A percentile compares a stretch with the other conserved stretches of the same genome.
These are phyloP conservation scores for Sedum album DNA, from an alignment of 164 flowering plant genomes.

Conservation along the genomic window DNA sequence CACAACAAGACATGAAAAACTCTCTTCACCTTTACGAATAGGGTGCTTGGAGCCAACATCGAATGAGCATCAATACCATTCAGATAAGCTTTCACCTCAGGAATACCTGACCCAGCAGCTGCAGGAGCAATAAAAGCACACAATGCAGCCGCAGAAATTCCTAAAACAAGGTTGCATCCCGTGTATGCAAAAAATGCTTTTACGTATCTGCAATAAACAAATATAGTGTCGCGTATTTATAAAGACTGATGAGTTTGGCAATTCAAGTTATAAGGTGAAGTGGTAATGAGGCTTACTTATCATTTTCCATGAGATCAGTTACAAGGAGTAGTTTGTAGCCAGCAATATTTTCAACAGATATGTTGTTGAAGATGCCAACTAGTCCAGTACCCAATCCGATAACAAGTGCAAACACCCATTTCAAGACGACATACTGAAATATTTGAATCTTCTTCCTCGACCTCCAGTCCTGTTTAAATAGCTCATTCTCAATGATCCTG, in stretches of 20 bases:
- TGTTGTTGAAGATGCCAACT: constrained; percentile 70
- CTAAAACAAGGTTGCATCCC: constrained; percentile 53
- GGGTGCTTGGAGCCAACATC: constrained; percentile 80
- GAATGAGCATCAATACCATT: constrained; percentile 90
- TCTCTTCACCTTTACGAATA: constrained; percentile 70
- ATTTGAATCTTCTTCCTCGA: constrained; percentile 63
- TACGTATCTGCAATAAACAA: constrained; percentile 50
- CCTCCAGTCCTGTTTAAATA: constrained; percentile 93
- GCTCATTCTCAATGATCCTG: constrained; percentile 83
- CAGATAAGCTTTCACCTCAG: constrained; percentile 88
- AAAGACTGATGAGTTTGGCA: background rate
- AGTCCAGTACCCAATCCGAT: constrained; percentile 65
- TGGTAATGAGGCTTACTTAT: constrained; percentile 31
- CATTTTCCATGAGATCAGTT: constrained; percentile 52
- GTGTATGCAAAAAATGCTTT: constrained; percentile 50
- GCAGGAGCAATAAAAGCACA: constrained; percentile 91
- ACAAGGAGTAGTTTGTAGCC: constrained; percentile 74
- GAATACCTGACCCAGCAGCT: constrained; percentile 95
- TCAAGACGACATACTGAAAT: constrained; percentile 70
- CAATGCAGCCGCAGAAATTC: constrained; percentile 50
- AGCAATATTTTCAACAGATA: constrained; percentile 85
- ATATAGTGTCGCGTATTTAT: background rate
- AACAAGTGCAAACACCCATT: constrained; percentile 81
- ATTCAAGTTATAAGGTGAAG: no score
- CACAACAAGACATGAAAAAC: background rate